Percentiles rank a stretch among this genome's conserved stretches.
Conservation (phyloP, 331 rosid genomes). For the Rosa hybrid region DNA sequence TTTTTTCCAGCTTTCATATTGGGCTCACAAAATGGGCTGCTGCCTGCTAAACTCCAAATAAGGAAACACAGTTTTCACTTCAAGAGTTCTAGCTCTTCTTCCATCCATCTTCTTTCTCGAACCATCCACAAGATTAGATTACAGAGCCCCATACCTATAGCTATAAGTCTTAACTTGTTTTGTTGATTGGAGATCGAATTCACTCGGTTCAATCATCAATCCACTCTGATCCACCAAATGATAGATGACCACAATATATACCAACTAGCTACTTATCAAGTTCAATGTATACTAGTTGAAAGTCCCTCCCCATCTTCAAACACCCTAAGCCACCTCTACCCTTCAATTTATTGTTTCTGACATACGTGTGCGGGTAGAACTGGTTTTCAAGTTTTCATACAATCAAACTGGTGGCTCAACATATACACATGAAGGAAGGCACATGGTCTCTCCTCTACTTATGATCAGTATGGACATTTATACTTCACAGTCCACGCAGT, state of each 20-base stretch:
- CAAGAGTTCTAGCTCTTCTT: not conserved
- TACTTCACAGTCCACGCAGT: not conserved
- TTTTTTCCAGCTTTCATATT: not conserved
- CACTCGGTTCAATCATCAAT: not conserved
- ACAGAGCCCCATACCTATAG: slow-evolving; percentile 2
- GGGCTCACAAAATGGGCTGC: not conserved
- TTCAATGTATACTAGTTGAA: not conserved
- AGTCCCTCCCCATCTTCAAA: not conserved
- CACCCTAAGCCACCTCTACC: not conserved
- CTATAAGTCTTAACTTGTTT: not conserved
- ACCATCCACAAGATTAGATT: not conserved
- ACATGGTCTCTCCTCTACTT: not conserved
- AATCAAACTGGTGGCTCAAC: not conserved
- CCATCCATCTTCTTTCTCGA: not conserved
- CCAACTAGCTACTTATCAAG: not conserved
- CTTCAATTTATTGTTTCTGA: not conserved
- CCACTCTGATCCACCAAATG: not conserved
- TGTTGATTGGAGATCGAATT: not conserved
- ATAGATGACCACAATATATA: not conserved
- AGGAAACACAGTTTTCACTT: not conserved
- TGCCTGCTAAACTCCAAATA: not conserved
- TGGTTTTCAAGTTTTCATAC: not conserved
- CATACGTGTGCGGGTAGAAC: not conserved
- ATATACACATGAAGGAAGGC: not conserved
- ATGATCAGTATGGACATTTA: slow-evolving; percentile 5